phyloP scores from a whole-genome alignment of 768 basidiomycete species.

The Kwoniella sp. region DNA sequence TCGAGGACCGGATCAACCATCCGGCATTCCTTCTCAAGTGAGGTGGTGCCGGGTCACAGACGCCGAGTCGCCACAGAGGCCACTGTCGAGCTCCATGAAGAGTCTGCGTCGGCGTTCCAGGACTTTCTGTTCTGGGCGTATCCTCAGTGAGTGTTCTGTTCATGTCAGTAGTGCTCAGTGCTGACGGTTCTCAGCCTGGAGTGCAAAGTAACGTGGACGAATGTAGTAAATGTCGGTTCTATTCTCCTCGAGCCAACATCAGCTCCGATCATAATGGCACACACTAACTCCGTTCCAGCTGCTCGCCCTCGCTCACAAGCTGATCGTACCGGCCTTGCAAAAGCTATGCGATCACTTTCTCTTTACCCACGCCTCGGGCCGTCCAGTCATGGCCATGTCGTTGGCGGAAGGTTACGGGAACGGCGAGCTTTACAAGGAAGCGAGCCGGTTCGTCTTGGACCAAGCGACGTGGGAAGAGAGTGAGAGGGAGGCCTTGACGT shows the following conservation, averaged over 20 bases:
- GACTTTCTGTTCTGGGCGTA: conserved; percentile 91
- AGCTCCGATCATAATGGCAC: not conserved
- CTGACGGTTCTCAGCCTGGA: conserved; percentile 54
- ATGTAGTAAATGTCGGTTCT: conserved; percentile 69
- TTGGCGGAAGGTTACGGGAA: conserved; percentile 88
- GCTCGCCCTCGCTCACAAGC: conserved; percentile 84
- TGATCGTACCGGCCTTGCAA: conserved; percentile 76
- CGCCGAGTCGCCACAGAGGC: conserved; percentile 57
- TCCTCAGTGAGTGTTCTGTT: conserved; percentile 64
- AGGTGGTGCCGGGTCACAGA: not conserved
- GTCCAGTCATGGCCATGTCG: conserved; percentile 85
- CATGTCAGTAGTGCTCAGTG: not conserved
- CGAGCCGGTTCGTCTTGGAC: conserved; percentile 85
- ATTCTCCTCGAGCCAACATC: not conserved
- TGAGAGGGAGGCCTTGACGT: conserved; percentile 56
- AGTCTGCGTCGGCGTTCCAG: conserved; percentile 83
- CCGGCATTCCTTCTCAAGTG: conserved; percentile 29
- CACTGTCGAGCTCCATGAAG: conserved; percentile 83
- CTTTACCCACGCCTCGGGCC: conserved; percentile 84
- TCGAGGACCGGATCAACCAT: conserved; percentile 17
- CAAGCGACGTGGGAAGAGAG: conserved; percentile 53
- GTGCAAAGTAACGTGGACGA: conserved; percentile 89
- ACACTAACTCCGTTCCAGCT: conserved; percentile 25
- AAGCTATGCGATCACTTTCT: conserved; percentile 80
- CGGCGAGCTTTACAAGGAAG: conserved; percentile 64